A percentile compares a stretch with the other conserved stretches of the same genome.
These are phyloP conservation scores for Erodium texanum DNA, from an alignment of 441 rosid genomes.

Conservation along the genomic window DNA sequence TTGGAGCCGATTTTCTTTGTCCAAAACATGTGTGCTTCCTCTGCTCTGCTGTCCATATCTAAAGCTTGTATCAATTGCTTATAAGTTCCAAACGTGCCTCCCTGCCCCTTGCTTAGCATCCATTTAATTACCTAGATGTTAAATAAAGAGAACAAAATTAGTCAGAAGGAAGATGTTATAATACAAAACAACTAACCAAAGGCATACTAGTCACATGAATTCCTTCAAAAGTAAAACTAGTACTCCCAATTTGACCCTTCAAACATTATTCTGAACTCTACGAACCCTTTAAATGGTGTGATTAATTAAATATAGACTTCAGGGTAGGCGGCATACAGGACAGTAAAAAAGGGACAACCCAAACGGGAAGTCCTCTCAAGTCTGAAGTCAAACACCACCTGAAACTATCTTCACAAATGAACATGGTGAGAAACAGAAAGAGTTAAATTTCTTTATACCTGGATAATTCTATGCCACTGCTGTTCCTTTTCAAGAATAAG, in stretches of 20 bases:
- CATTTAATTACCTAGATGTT: slow-evolving; percentile 70
- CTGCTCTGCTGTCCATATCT: slow-evolving; percentile 79
- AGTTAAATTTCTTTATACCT: slow-evolving; percentile 36
- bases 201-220: neutral
- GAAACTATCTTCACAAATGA: neutral
- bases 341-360: neutral
- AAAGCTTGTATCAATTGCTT: slow-evolving; percentile 66
- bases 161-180: neutral
- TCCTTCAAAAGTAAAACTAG: neutral
- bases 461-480: slow-evolving; percentile 85
- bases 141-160: slow-evolving; percentile 3
- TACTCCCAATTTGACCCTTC: neutral
- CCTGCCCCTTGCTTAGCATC: slow-evolving; percentile 98
- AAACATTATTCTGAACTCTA: neutral
- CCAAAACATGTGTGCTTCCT: slow-evolving; percentile 86
- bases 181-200: neutral
- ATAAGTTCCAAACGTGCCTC: slow-evolving; percentile 76
- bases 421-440: slow-evolving; percentile 8
- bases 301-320: neutral
- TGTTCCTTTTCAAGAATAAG: slow-evolving; percentile 67
- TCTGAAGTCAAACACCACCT: neutral
- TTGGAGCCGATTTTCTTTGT: slow-evolving; percentile 57
- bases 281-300: neutral
- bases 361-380: neutral
- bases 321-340: neutral